Conservation (phyloP, 2,329 filamentous ascomycete species). For the Thelonectria discophora region DNA sequence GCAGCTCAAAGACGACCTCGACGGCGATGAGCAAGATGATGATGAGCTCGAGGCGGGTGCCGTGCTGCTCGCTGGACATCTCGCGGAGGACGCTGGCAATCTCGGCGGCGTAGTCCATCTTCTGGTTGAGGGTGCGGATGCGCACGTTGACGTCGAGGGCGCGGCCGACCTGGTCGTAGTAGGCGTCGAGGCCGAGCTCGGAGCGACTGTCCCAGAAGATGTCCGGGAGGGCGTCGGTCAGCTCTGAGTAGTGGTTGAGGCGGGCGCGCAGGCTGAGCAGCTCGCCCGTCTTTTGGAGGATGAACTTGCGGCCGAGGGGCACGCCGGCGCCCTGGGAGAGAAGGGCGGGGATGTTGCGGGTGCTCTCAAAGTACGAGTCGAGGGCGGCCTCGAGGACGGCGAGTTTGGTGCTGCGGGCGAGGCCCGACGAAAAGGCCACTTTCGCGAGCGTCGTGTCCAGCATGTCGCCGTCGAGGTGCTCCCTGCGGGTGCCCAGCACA, state of each 20-base stretch:
- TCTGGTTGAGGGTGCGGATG: slow-evolving; percentile 92
- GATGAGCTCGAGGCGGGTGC: slow-evolving; percentile 89
- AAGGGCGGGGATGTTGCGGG: slow-evolving; percentile 80
- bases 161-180: slow-evolving; percentile 92
- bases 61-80: slow-evolving; percentile 89
- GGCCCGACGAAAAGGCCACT: slow-evolving; percentile 93
- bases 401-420: slow-evolving; percentile 92
- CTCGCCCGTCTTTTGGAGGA: slow-evolving; percentile 93
- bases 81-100: slow-evolving; percentile 90
- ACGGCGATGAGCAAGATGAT: slow-evolving; percentile 94
- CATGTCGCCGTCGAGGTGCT: slow-evolving; percentile 54
- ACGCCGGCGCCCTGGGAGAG: slow-evolving; percentile 69
- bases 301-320: slow-evolving; percentile 71
- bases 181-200: slow-evolving; percentile 89
- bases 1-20: slow-evolving; percentile 88
- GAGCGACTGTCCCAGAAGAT: slow-evolving; percentile 95
- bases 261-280: slow-evolving; percentile 88
- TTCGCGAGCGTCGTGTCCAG: slow-evolving; percentile 80
- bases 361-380: slow-evolving; percentile 85
- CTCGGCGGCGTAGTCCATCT: slow-evolving; percentile 97
- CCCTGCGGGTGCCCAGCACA: slow-evolving; percentile 79
- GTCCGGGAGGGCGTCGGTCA: slow-evolving; percentile 94
- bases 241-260: slow-evolving; percentile 94
- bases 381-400: slow-evolving; percentile 88
- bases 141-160: slow-evolving; percentile 91